Base-by-base conservation (phyloP, 352 stramenopile species). In the Phytophthora brassicae region DNA sequence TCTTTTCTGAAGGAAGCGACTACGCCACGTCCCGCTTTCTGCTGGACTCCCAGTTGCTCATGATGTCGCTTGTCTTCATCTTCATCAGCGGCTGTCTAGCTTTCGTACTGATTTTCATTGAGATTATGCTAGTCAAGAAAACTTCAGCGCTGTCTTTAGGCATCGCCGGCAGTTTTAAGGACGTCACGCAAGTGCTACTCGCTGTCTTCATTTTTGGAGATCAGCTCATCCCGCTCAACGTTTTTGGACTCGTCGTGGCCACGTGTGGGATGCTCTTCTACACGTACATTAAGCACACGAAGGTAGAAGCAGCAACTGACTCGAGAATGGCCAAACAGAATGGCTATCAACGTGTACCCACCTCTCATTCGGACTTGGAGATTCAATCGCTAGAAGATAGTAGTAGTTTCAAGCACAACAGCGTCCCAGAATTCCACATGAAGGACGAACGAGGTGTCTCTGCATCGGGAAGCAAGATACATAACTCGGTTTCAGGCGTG, bases 41-140 rank as follows among this genome's bases (percentile, higher is more conserved):
- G 24, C 54, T 69, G 16, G 65, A 89, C 44, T 70, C 70, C 31
- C 44, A 69, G 22, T 55, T 90, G 26, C 70, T 90, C 14, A 22
- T 75, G 12, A 59, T 84, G 64, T 84, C 75, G 29, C 52, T 88
- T 28, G 58, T 70, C 7, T 89, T 90, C 49, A 84, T 94, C 43
- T 74, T 91, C 28, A 69, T 86, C 29, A 86, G 79, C 44, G 85
- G 84, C 13, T 78, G 72, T 29, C 68, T 95, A 13, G 79, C 81
- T 0, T 93, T 93, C 57, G 75, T 79, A 42, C 72, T 94, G 39
- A 89, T 95, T 55, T 89, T 92, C 28, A 79, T 92, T 39, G 84
- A 95, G 68, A 87, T 94, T 48, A 60, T 83, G 56, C 71, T 95
- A 9, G 73, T 93, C 13, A 89, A 90, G 59, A 86, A 90, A 53